Evolutionary conservation across 768 basidiomycete genomes (phyloP), one percentile per base, ranked within the genome.

Genomic region (Agrocybe pediades): DNA sequence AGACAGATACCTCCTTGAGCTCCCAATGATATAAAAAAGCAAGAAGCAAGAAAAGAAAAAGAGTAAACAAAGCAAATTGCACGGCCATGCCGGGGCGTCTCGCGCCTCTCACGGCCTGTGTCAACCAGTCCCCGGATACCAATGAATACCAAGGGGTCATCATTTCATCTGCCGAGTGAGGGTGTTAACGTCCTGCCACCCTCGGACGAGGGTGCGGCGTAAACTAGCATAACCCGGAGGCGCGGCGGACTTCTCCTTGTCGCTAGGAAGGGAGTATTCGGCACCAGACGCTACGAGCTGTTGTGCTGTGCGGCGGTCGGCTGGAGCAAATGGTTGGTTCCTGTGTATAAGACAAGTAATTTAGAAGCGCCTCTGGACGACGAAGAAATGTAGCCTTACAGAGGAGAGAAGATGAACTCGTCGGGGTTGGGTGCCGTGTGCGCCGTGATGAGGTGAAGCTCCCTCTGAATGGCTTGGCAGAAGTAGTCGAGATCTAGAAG

Each of bases 251-350:
- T 36, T 36, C 5, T 36, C 33, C 13, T 54, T 51, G 13, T 68
- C 58, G 21, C 69, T 62, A 11, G 69, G 61, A 27, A 63, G 47
- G 6, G 46, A 66, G 60, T 85, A 81, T 15, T 49, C 49, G 2
- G 21, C 41, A 11, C 57, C 61, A 19, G 24, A 42, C 8, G 72
- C 66, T 16, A 59, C 58, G 47, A 90, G 77, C 50, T 84, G 80
- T 27, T 77, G 67, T 0, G 85, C 87, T 19, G 66, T 78, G 40
- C 84, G 80, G 11, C 75, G 72, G 61, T 89, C 85, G 8, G 75
- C 73, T 5, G 88, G 88, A 6, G 84, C 80, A 71, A 90, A 86
- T 0, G 88, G 88, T 68, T 87, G 82, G 68, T 90, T 90, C 67
- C 73, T 74, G 45, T 13, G n/a, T n/a, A n/a, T n/a, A 36, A 15